Evolutionary conservation across 805 yeast species (phyloP), one percentile per base, ranked within the genome.

Genomic region (Saturnispora zaruensis): DNA sequence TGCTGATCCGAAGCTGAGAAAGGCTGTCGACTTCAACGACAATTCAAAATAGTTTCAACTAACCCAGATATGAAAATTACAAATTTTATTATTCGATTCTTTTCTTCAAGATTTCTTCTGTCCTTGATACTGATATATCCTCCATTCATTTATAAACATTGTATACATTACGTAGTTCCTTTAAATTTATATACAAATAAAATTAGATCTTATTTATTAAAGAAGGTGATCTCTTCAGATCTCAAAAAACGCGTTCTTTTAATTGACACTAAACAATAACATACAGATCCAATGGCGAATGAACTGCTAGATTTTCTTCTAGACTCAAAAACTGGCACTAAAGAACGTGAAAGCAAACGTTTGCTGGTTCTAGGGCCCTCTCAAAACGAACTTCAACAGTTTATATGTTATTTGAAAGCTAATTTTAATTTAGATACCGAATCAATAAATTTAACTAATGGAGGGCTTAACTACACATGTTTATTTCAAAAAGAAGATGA

Each of bases 1-100:
- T 0, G 66, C 55, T 6, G 70, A 66, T 32, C 51, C 50, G 6
- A 36, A 73, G 65, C 44, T 68, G 54, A 59, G 72, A 62, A 54
- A 65, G 6, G 48, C 44, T 4, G 65, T 65, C 11, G 64, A 67
- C 37, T 65, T 53, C 37, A 61, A 67, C 50, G 70, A 67, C 46
- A 66, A 67, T 46, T 56, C 65, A 4, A 59, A 56, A 48, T 63
- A 52, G n/a, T n/a, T n/a, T n/a, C n/a, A n/a, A 18, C 11, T 25
- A 25, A 25, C 7, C 13, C 32, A 28, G 32, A 13, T 14, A 28
- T 28, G 32, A 28, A 28, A 28, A 28, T 28, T 11, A 28, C 13
- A 28, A 28, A 28, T 28, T 28, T 28, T 28, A 28, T 28, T 28
- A 28, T 28, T 28, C 32, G 14, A 28, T 28, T 28, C 13, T 8